Conservation (phyloP, 2,329 filamentous ascomycete genomes). For the Chaetomium sp. region DNA sequence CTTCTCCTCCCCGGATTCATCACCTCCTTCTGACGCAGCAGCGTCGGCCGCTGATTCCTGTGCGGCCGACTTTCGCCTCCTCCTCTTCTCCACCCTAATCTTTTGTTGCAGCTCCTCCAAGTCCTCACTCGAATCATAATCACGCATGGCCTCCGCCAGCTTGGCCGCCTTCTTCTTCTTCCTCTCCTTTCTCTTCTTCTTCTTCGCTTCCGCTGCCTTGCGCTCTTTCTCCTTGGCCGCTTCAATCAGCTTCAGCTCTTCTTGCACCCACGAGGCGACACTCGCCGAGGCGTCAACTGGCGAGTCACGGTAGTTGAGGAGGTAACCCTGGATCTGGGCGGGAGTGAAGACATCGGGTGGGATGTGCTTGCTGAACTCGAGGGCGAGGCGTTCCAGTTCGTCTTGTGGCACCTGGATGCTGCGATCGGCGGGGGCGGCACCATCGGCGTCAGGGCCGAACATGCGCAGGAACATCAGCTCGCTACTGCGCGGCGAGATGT, state of each 20-base stretch:
- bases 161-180: constrained; percentile 3
- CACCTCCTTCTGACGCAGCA: neutral
- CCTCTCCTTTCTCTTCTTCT: constrained; percentile 18
- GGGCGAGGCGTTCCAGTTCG: constrained; percentile 40
- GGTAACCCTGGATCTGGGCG: constrained; percentile 43
- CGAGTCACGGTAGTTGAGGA: constrained; percentile 38
- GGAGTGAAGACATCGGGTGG: constrained; percentile 42
- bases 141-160: constrained; percentile 10
- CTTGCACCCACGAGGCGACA: constrained; percentile 33
- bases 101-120: constrained; percentile 7
- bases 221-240: constrained; percentile 23
- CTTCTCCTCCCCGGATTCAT: neutral
- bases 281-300: constrained; percentile 31
- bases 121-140: constrained; percentile 11
- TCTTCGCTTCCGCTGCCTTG: constrained; percentile 17
- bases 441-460: constrained; percentile 33
- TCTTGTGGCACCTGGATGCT: constrained; percentile 13
- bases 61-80: neutral
- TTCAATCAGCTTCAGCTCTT: constrained; percentile 27
- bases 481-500: constrained; percentile 38
- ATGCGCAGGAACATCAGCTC: constrained; percentile 43
- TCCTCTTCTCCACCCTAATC: constrained; percentile 5
- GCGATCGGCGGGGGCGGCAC: constrained; percentile 8
- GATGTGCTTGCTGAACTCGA: constrained; percentile 48
- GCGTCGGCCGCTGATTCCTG: neutral